Evolutionary conservation across 306 rosid genomes (phyloP).

Genomic region (Cajanus cajan): DNA sequence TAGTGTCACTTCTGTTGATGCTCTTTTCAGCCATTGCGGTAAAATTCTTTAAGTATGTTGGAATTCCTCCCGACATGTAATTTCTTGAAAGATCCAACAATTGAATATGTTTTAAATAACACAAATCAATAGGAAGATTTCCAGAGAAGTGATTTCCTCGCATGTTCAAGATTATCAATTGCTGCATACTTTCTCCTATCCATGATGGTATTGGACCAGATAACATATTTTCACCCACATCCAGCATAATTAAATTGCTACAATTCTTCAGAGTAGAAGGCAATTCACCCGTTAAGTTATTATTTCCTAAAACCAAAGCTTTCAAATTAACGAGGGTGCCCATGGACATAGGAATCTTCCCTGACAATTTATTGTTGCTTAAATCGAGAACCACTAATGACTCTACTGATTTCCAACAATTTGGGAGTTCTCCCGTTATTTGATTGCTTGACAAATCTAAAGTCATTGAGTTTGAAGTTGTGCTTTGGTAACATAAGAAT

Average conservation of each 20-base stretch:
- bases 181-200: slow-evolving; percentile 4
- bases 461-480: background rate
- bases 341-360: slow-evolving; percentile 22
- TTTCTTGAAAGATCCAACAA: background rate
- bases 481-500: background rate
- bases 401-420: background rate
- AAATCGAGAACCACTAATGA: background rate
- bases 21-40: background rate
- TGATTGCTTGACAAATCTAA: slow-evolving; percentile 18
- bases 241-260: background rate
- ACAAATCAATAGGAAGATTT: background rate
- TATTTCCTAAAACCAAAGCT: background rate
- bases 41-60: background rate
- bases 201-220: background rate
- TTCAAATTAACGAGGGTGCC: background rate
- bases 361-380: slow-evolving; percentile 9
- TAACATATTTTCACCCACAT: background rate
- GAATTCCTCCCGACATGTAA: background rate
- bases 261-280: slow-evolving; percentile 18
- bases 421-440: background rate
- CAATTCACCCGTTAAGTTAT: slow-evolving; percentile 7
- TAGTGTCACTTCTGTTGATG: background rate
- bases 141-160: background rate
- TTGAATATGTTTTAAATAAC: background rate
- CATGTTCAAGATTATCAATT: background rate